Base-by-base conservation (phyloP, 495 filamentous ascomycete species). In the Platismatia glauca region DNA sequence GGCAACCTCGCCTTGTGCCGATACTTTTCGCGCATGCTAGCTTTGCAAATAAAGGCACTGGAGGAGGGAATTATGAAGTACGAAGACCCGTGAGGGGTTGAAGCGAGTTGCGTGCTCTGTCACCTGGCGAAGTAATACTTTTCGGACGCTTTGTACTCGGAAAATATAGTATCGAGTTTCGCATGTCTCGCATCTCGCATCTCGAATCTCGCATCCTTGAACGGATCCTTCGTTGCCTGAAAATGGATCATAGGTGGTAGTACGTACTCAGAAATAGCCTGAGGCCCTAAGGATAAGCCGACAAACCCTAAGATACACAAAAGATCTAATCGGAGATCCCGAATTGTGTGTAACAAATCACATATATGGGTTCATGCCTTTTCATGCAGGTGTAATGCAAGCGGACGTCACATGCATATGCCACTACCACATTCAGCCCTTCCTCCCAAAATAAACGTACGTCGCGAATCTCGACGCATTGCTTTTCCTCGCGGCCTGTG, bases 1-100 rank as follows among this genome's bases (percentile, higher is more conserved):
- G 90, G 90, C 0, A 93, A 89, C 73, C 71, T 94, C 31, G 87
- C 86, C 18, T 67, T 92, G 61, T 86, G 84, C 58, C 79, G 91
- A 64, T 90, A 86, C 65, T 90, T 79, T 61, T 90, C 87, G 16
- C 80, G 82, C 52, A 59, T 89, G 46, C 66, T 93, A 71, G 90
- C 88, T 29, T 69, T 95, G 72, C 88, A 91, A 78, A 87, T 92
- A 50, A 87, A 88, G 72, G 88, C 79, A 0, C 66, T 81, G 44
- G 79, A 90, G 66, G 79, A 79, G 64, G 84, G 82, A 0, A 60
- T 62, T 34, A 69, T 66, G 67, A 66, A 69, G 11, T 69, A 66
- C 29, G 67, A 69, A 31, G 67, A 69, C 39, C 67, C 61, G 18
- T 69, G 43, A 66, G 33, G 27, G 29, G 16, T 31, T 48, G n/a